Evolutionary conservation across 192 early-diverging fungal species (phyloP).

Genomic region (Phlyctochytrium arcticum): DNA sequence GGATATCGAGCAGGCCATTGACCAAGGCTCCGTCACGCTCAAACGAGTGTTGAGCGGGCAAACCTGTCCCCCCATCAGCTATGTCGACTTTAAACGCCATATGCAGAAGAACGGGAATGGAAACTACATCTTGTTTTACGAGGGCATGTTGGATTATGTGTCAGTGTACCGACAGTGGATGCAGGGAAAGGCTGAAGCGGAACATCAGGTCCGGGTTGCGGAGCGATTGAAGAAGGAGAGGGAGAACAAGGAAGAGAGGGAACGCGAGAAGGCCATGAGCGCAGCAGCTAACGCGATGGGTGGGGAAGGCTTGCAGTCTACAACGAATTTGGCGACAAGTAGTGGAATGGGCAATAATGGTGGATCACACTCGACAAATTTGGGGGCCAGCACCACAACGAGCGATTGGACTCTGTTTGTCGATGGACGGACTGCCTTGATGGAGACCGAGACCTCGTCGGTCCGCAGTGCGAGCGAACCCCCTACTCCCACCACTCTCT

Average conservation of each 20-base stretch:
- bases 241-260: background rate
- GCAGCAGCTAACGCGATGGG: no score
- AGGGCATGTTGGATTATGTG: background rate
- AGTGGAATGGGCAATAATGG: no score
- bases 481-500: background rate
- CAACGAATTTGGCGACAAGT: background rate
- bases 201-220: background rate
- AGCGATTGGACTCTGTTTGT: background rate
- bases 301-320: background rate
- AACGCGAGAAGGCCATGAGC: background rate
- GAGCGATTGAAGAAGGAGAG: background rate
- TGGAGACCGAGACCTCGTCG: background rate
- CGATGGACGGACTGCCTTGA: background rate
- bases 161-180: background rate
- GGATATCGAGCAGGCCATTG: no score
- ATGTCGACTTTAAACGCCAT: background rate
- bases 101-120: background rate
- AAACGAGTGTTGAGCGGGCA: background rate
- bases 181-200: background rate
- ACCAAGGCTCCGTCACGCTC: background rate
- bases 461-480: background rate
- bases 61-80: background rate
- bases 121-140: background rate
- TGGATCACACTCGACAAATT: background rate
- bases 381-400: background rate